Evolutionary conservation across 495 filamentous ascomycete genomes (phyloP), one percentile per base, ranked within the genome.

Genomic region (Podospora australis): DNA sequence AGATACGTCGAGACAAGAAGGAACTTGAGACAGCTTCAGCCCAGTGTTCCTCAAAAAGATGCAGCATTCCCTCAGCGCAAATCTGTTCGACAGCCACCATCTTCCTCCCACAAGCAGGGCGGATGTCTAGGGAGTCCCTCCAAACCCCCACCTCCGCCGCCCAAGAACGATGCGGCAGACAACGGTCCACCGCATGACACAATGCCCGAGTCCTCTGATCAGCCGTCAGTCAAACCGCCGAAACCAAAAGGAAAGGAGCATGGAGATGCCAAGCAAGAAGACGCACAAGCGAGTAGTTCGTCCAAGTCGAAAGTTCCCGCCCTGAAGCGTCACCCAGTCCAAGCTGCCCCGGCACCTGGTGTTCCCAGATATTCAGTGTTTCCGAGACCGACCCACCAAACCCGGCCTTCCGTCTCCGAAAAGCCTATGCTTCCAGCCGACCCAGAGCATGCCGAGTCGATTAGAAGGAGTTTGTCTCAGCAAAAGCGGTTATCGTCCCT

Each of bases 381-480:
- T 17, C 52, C 59, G 11, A 55, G 51, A 38, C 23, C 50, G 28
- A 14, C 13, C 10, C 13, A 23, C 16, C 41, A 7, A n/a, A 44
- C 23, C 10, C 34, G 21, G 20, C 14, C 41, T 19, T 14, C 48
- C 1, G 13, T 9, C 2, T 20, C 16, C 22, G 54, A 58, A 35
- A 66, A 61, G 30, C 55, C 53, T 22, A 56, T 63, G 22, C 50
- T 49, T 21, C 47, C 64, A 32, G 59, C 58, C 16, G 59, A 68
- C 29, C 56, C 60, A n/a, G 38, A 60, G 29, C 58, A 60, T 23
- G 65, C 57, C 50, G 64, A 67, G 29, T 58, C 67, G 29, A 59
- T 65, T 26, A 62, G 60, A 26, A 64, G 66, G 46, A 63, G 61
- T 8, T 49, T 68, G 39, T 62, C 55, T 8, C 68, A 71, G 44